Evolutionary conservation across 1,284 basidiomycete species (phyloP), one percentile per base, ranked within the genome.

Genomic region (Sphaerobolus stellatus): DNA sequence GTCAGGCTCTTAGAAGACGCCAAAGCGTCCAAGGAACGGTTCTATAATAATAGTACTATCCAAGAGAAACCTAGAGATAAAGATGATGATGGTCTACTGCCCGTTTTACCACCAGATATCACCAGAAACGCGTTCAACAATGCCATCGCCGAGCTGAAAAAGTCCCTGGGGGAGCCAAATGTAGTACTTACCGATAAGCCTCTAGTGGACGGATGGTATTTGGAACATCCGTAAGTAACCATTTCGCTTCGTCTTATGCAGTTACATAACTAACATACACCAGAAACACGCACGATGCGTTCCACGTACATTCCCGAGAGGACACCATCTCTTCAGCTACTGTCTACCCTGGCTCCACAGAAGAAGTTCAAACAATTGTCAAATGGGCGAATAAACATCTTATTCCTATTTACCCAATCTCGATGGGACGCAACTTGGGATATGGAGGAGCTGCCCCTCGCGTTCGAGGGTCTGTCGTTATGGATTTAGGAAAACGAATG

Each of bases 401-500:
- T 28, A 31, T 50, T 22, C 48, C 48, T n/a, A 50, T 50, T 18
- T 50, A 50, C 24, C 48, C 48, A 11, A 50, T 50, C 24, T 50
- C 48, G 13, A 50, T 50, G 18, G 48, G 48, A 7, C 48, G 48
- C 5, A 50, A 50, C n/a, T 36, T 50, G 24, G 48, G 48, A 34
- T 50, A 50, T 50, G 48, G 48, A 16, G 48, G 48, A 20, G 48
- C 48, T 22, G 48, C 48, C 8, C 48, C 48, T 11, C 48, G 48
- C 9, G 48, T 50, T 31, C 28, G 48, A n/a, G 48, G 48, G 3
- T 38, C 48, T n/a, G 31, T 50, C 22, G 48, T 50, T 18, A 14
- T 50, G 9, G 48, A 50, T 36, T 31, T 50, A 3, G 48, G 48
- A 9, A 50, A 33, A 36, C 28, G 48, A 31, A 50, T 50, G 48